Conservation (phyloP, 2,329 filamentous ascomycete species). For the Aspergillus piperis region DNA sequence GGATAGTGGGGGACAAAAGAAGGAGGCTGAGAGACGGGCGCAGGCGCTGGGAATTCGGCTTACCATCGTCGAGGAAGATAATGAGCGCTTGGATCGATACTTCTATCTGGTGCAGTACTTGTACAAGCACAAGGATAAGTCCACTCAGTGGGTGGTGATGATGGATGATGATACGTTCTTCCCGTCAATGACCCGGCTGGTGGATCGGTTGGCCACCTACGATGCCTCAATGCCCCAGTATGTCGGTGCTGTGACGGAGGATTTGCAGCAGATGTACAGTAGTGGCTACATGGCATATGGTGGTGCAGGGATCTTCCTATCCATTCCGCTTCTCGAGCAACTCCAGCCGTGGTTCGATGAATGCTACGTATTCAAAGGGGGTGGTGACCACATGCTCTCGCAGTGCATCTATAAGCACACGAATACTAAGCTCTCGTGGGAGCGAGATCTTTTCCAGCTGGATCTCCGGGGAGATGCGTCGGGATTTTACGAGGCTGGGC, state of each 20-base stretch:
- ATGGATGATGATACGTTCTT: conserved; percentile 65
- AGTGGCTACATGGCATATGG: conserved; percentile 61
- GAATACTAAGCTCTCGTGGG: conserved; percentile 51
- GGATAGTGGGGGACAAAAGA: conserved; percentile 35
- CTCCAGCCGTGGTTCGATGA: conserved; percentile 48
- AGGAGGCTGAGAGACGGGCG: conserved; percentile 24
- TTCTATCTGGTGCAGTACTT: conserved; percentile 53
- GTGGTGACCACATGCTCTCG: conserved; percentile 56
- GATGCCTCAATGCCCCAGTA: conserved; percentile 53
- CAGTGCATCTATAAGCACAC: conserved; percentile 57
- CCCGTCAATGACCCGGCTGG: conserved; percentile 53
- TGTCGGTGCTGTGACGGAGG: conserved; percentile 57
- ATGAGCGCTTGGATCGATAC: conserved; percentile 48
- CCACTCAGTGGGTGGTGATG: conserved; percentile 55
- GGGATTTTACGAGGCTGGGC: conserved; percentile 60
- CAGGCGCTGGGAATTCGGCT: conserved; percentile 42
- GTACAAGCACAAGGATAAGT: conserved; percentile 39
- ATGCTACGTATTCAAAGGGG: conserved; percentile 47
- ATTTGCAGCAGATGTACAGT: conserved; percentile 48
- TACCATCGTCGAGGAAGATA: conserved; percentile 22
- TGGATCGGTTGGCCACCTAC: conserved; percentile 45
- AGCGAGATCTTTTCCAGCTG: conserved; percentile 56
- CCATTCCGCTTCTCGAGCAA: conserved; percentile 50
- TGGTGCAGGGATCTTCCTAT: conserved; percentile 59
- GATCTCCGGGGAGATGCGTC: conserved; percentile 55